Conservation (phyloP, 768 basidiomycete species). For the Pleurotus giganteus region DNA sequence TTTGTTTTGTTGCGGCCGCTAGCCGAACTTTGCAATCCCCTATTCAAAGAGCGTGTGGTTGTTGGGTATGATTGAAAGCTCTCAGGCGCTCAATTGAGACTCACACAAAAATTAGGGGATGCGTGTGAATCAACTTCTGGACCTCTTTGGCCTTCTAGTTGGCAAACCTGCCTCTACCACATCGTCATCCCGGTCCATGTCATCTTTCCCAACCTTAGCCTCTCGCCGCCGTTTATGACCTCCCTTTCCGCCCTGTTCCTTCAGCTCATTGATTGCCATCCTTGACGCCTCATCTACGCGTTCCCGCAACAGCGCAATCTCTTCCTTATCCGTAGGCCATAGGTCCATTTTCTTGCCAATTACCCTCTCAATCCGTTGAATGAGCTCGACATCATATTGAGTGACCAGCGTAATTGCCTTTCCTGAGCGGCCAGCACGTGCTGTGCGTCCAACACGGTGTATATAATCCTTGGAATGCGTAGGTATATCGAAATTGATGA, state of each 20-base stretch:
- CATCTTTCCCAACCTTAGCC: conserved; percentile 54
- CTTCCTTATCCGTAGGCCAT: conserved; percentile 86
- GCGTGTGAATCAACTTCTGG: conserved; percentile 17
- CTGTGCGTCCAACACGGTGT: conserved; percentile 96
- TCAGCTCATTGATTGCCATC: conserved; percentile 76
- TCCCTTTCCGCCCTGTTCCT: conserved; percentile 49
- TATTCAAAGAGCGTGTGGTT: too few relatives aligned
- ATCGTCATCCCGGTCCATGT: conserved; percentile 91
- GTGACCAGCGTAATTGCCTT: conserved; percentile 98
- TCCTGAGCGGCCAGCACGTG: conserved; percentile 95
- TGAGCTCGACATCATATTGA: conserved; percentile 96
- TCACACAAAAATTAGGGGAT: not conserved
- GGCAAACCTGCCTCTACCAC: conserved; percentile 90
- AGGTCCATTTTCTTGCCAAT: conserved; percentile 90
- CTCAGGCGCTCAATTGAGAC: too few relatives aligned
- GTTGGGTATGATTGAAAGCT: too few relatives aligned
- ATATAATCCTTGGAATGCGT: conserved; percentile 99
- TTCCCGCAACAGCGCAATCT: conserved; percentile 83
- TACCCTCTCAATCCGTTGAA: conserved; percentile 93
- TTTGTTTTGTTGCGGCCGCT: too few relatives aligned
- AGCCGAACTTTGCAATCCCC: too few relatives aligned
- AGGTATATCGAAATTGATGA: conserved; percentile 98
- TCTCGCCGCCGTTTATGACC: conserved; percentile 37
- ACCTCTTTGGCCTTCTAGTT: conserved; percentile 51
- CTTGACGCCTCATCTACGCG: conserved; percentile 85